A percentile compares a stretch with the other conserved stretches of the same genome.
Conservation (phyloP, 225 moss, liverwort and hornwort species). For the Antitrichia curtipendula region DNA sequence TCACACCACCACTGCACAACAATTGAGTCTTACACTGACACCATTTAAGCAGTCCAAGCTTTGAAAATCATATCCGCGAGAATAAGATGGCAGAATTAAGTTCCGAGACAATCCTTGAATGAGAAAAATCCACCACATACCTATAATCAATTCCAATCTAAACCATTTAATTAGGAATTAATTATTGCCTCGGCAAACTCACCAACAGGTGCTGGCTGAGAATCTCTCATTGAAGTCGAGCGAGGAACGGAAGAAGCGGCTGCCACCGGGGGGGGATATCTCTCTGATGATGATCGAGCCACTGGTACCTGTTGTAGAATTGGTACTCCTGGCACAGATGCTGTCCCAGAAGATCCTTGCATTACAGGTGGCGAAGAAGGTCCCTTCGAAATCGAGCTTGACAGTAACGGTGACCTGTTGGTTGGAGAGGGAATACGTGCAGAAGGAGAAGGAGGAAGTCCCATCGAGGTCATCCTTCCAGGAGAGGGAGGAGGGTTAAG, state of each 20-base stretch:
- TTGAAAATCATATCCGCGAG: neutral
- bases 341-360: neutral
- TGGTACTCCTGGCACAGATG: neutral
- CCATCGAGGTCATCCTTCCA: slow-evolving; percentile 9
- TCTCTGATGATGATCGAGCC: slow-evolving; percentile 30
- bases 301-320: slow-evolving; percentile 13
- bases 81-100: neutral
- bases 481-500: slow-evolving; percentile 42
- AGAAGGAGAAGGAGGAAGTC: slow-evolving; percentile 24
- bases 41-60: neutral
- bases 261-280: slow-evolving; percentile 3
- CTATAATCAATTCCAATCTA: neutral
- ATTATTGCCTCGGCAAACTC: slow-evolving; percentile 6
- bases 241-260: slow-evolving; percentile 28
- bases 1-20: slow-evolving; percentile 44
- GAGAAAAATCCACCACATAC: neutral
- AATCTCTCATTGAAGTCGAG: slow-evolving; percentile 43
- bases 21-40: slow-evolving; percentile 16
- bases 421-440: slow-evolving; percentile 15
- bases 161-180: neutral
- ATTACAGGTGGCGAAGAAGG: slow-evolving; percentile 1
- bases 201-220: slow-evolving; percentile 41
- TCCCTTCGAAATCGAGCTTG: slow-evolving; percentile 11
- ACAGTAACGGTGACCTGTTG: neutral
- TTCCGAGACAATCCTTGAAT: neutral